A percentile compares a stretch with the other conserved stretches of the same genome.
Conservation (phyloP, 2,329 filamentous ascomycete species). For the Thielaviopsis populi region DNA sequence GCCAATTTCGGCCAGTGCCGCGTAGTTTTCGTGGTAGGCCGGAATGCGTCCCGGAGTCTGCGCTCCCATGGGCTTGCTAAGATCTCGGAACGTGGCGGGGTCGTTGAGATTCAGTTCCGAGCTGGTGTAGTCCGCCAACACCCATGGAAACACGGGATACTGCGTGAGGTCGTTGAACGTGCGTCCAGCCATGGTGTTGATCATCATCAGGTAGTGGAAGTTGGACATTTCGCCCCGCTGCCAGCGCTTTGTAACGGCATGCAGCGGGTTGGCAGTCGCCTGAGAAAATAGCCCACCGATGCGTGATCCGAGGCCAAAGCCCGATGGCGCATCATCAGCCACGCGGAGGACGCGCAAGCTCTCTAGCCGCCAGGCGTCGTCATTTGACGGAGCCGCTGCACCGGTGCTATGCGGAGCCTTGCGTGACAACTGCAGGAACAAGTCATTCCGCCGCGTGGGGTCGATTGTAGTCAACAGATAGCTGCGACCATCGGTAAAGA, state of each 20-base stretch:
- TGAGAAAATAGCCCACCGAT: slow-evolving; percentile 74
- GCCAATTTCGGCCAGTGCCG: slow-evolving; percentile 78
- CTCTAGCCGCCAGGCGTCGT: slow-evolving; percentile 86
- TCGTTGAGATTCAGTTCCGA: slow-evolving; percentile 78
- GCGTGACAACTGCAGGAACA: slow-evolving; percentile 58
- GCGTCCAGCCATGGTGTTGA: slow-evolving; percentile 91
- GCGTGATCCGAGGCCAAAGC: slow-evolving; percentile 44
- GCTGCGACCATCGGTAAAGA: slow-evolving; percentile 92
- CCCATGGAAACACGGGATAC: slow-evolving; percentile 96
- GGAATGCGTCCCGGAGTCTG: slow-evolving; percentile 62
- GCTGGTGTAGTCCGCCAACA: slow-evolving; percentile 88
- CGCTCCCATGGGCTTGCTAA: slow-evolving; percentile 92
- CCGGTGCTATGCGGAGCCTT: slow-evolving; percentile 68
- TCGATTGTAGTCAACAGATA: slow-evolving; percentile 81
- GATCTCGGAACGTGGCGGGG: slow-evolving; percentile 71
- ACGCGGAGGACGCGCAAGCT: slow-evolving; percentile 47
- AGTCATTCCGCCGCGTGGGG: slow-evolving; percentile 56
- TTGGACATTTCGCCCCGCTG: slow-evolving; percentile 91
- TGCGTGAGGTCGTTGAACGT: slow-evolving; percentile 98
- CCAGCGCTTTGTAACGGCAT: slow-evolving; percentile 65
- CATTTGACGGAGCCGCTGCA: slow-evolving; percentile 43
- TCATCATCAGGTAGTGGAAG: slow-evolving; percentile 96
- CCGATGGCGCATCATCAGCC: slow-evolving; percentile 12
- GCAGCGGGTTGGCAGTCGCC: slow-evolving; percentile 54
- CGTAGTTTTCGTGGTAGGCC: slow-evolving; percentile 72